Evolutionary conservation across 345 rosid species (phyloP).

Genomic region (Salix brachista): DNA sequence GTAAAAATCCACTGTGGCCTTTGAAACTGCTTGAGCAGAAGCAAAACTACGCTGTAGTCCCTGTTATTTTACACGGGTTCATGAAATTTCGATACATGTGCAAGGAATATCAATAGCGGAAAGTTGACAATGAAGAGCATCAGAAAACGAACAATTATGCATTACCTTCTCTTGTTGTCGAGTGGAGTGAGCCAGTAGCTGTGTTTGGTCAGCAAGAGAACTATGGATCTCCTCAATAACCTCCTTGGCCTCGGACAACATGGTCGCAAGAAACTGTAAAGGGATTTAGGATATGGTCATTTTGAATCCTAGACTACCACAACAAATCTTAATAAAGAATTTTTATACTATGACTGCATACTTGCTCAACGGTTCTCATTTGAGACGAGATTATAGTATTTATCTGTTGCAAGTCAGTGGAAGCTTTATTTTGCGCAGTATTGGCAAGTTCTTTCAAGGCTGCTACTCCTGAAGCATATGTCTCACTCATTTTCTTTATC

Average conservation of each 20-base stretch:
- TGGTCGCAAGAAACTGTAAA: constrained; percentile 52
- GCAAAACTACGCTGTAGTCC: constrained; percentile 51
- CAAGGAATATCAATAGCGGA: too few relatives aligned
- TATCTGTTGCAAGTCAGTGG: constrained; percentile 52
- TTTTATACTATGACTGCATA: constrained; percentile 28
- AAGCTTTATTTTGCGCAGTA: constrained; percentile 42
- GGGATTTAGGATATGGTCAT: constrained; percentile 7
- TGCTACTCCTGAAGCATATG: constrained; percentile 47
- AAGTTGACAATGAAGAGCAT: too few relatives aligned
- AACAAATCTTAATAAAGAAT: not conserved
- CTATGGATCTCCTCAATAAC: constrained; percentile 46
- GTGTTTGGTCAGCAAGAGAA: constrained; percentile 61
- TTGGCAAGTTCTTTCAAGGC: constrained; percentile 54
- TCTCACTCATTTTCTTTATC: constrained; percentile 50
- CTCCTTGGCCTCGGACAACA: constrained; percentile 50
- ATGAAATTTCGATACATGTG: too few relatives aligned
- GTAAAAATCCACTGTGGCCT: constrained; percentile 49
- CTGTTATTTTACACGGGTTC: constrained; percentile 26
- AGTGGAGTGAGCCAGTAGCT: constrained; percentile 49
- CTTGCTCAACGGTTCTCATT: constrained; percentile 48
- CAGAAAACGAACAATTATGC: too few relatives aligned
- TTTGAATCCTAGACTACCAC: not conserved
- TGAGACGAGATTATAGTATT: constrained; percentile 43
- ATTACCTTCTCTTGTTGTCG: constrained; percentile 67
- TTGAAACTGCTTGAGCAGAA: constrained; percentile 59